A percentile compares a stretch with the other conserved stretches of the same genome.
Conservation (phyloP, 352 stramenopile genomes). For the Globisporangium middletonii region DNA sequence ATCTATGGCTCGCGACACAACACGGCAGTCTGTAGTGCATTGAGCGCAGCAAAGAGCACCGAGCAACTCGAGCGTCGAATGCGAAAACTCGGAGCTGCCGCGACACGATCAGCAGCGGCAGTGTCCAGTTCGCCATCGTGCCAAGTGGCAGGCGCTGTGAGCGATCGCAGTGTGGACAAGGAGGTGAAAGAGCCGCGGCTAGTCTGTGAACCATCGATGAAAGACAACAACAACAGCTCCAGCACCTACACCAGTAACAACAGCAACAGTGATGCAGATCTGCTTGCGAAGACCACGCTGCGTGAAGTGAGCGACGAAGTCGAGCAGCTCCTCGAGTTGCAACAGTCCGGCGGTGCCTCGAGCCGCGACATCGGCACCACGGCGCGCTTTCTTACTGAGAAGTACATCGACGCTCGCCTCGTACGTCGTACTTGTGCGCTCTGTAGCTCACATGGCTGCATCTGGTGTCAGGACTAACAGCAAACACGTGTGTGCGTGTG, state of each 20-base stretch:
- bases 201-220: too few species aligned
- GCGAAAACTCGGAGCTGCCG: slow-evolving; percentile 1
- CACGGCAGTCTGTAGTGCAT: neutral
- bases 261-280: slow-evolving; percentile 22
- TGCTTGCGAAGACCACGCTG: slow-evolving; percentile 26
- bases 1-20: slow-evolving; percentile 25
- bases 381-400: slow-evolving; percentile 32
- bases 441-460: neutral
- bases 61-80: slow-evolving; percentile 9
- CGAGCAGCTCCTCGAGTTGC: slow-evolving; percentile 21
- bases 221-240: too few species aligned
- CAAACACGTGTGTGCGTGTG: neutral
- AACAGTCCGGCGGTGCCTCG: neutral
- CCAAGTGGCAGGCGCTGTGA: neutral
- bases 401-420: slow-evolving; percentile 31
- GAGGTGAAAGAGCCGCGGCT: neutral
- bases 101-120: too few species aligned
- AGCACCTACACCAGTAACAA: too few species aligned
- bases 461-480: neutral
- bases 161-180: neutral
- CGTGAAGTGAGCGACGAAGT: slow-evolving; percentile 40
- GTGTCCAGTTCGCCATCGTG: neutral
- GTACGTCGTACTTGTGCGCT: slow-evolving; percentile 13
- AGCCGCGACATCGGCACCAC: slow-evolving; percentile 7
- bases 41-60: slow-evolving; percentile 1